phyloP scores from a whole-genome alignment of 1,139 yeast genomes.

The Hansenula anomala region DNA sequence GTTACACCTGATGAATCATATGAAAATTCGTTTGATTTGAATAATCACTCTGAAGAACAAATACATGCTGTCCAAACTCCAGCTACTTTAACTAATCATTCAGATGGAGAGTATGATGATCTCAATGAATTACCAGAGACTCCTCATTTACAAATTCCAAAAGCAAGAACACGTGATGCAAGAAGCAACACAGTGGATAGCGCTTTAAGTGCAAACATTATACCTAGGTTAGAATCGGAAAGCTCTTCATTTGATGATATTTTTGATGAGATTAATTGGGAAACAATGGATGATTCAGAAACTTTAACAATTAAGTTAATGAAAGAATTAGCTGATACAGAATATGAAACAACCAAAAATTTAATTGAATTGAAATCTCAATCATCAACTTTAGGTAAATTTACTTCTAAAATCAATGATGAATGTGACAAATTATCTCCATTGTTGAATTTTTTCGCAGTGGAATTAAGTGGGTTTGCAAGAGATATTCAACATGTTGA shows the following conservation, averaged over 20 bases:
- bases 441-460: slow-evolving; percentile 47
- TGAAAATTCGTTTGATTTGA: slow-evolving; percentile 4
- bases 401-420: slow-evolving; percentile 35
- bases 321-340: slow-evolving; percentile 45
- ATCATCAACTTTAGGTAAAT: slow-evolving; percentile 37
- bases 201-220: slow-evolving; percentile 10
- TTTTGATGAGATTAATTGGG: slow-evolving; percentile 74
- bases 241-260: slow-evolving; percentile 42
- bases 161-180: not conserved
- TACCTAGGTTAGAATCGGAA: slow-evolving; percentile 5
- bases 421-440: slow-evolving; percentile 68
- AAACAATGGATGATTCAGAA: slow-evolving; percentile 55
- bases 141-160: slow-evolving; percentile 5
- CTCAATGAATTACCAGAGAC: slow-evolving; percentile 7
- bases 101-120: slow-evolving; percentile 19
- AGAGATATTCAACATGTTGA: slow-evolving; percentile 72
- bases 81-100: slow-evolving; percentile 10
- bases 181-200: slow-evolving; percentile 15
- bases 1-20: slow-evolving; percentile 13
- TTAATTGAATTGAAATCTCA: slow-evolving; percentile 35
- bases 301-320: slow-evolving; percentile 51
- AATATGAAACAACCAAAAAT: slow-evolving; percentile 44
- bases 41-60: slow-evolving; percentile 8
- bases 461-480: slow-evolving; percentile 55
- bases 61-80: slow-evolving; percentile 9